phyloP scores from a whole-genome alignment of 2,329 filamentous ascomycete genomes.

The Ceratocystis destructans region DNA sequence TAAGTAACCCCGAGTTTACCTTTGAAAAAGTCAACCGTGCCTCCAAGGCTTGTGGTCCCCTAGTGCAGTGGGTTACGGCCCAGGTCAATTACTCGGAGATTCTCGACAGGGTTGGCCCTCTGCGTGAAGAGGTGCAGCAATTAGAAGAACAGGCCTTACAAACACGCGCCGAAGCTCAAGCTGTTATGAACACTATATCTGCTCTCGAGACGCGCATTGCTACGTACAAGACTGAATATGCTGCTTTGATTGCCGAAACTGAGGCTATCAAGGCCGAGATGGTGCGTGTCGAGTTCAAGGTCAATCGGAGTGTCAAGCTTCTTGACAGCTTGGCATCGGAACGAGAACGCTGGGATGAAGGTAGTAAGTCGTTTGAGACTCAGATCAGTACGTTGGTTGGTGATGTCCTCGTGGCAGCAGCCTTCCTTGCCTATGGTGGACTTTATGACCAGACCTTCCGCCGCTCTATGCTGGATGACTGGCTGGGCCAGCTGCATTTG shows the following conservation, averaged over 20 bases:
- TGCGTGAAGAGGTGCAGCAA: conserved; percentile 76
- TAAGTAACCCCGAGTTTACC: conserved; percentile 89
- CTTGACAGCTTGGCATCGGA: conserved; percentile 93
- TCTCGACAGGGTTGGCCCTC: conserved; percentile 78
- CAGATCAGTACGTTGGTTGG: conserved; percentile 94
- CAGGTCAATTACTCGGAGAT: conserved; percentile 98
- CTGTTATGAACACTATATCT: conserved; percentile 75
- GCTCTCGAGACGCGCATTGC: conserved; percentile 81
- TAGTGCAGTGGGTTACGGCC: conserved; percentile 93
- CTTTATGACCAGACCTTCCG: conserved; percentile 97
- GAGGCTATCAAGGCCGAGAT: conserved; percentile 96
- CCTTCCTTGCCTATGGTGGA: conserved; percentile 91
- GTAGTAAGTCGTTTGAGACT: conserved; percentile 94
- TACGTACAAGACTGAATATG: conserved; percentile 92
- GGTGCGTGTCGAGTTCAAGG: conserved; percentile 92
- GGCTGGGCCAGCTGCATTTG: conserved; percentile 80
- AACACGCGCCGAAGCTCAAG: conserved; percentile 85
- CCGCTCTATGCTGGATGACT: conserved; percentile 95
- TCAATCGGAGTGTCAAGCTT: conserved; percentile 85
- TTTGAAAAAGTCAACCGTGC: conserved; percentile 93
- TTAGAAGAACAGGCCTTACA: conserved; percentile 80
- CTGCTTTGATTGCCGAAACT: conserved; percentile 87
- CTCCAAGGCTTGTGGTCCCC: conserved; percentile 88
- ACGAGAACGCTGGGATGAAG: conserved; percentile 84
- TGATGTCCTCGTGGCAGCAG: conserved; percentile 89